phyloP scores from a whole-genome alignment of 352 stramenopile species.

The Globisporangium middletonii region DNA sequence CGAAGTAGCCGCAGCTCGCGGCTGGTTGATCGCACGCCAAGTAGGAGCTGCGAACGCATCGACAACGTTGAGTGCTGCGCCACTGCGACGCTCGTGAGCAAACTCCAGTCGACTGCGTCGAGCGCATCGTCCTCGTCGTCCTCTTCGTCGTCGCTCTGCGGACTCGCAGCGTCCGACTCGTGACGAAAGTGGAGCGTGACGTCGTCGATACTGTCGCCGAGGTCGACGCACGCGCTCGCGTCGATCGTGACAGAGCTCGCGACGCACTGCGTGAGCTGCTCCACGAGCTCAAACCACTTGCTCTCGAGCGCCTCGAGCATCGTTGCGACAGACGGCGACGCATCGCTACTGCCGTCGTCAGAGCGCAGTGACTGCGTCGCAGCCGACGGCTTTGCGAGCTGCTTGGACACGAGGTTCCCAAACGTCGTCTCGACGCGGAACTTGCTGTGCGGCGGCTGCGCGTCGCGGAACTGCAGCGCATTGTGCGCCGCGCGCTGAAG shows the following conservation, averaged over 20 bases:
- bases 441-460: slow-evolving; percentile 30
- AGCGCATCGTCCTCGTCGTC: slow-evolving; percentile 26
- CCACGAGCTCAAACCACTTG: slow-evolving; percentile 33
- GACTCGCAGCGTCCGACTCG: neutral
- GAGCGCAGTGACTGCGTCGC: neutral
- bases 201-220: slow-evolving; percentile 28
- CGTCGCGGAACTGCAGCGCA: slow-evolving; percentile 30
- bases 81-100: slow-evolving; percentile 20
- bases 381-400: slow-evolving; percentile 8
- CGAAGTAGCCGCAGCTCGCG: slow-evolving; percentile 23
- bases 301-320: slow-evolving; percentile 24
- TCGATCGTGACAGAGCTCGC: slow-evolving; percentile 15
- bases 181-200: slow-evolving; percentile 31
- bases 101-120: slow-evolving; percentile 54
- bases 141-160: slow-evolving; percentile 12
- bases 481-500: slow-evolving; percentile 33
- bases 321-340: slow-evolving; percentile 5
- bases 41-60: slow-evolving; percentile 14
- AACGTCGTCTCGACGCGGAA: slow-evolving; percentile 65
- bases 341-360: neutral
- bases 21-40: slow-evolving; percentile 27
- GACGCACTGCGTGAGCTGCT: slow-evolving; percentile 21
- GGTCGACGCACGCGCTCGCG: slow-evolving; percentile 21
- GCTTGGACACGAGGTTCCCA: slow-evolving; percentile 47
- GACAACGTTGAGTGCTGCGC: slow-evolving; percentile 4